phyloP scores from a whole-genome alignment of 768 basidiomycete genomes.

The Leucocoprinus birnbaumii region DNA sequence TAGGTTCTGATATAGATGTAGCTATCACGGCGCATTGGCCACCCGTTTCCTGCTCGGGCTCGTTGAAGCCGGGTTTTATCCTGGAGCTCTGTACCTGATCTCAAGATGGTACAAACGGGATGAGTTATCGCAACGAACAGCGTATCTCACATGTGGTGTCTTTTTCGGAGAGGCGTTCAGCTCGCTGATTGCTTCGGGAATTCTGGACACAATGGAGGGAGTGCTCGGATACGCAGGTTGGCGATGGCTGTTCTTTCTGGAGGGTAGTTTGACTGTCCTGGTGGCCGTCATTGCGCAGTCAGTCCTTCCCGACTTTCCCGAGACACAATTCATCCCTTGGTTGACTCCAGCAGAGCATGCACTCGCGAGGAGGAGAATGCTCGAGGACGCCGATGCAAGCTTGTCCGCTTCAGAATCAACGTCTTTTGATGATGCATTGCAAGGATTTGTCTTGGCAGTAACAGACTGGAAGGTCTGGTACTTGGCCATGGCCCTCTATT shows the following conservation, averaged over 20 bases:
- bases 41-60: constrained; percentile 79
- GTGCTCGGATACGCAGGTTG: constrained; percentile 67
- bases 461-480: constrained; percentile 76
- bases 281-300: constrained; percentile 51
- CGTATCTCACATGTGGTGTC: constrained; percentile 67
- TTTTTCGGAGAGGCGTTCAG: constrained; percentile 83
- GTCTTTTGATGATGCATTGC: background rate
- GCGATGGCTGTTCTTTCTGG: constrained; percentile 73
- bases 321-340: constrained; percentile 44
- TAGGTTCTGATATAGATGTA: constrained; percentile 17
- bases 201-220: constrained; percentile 70
- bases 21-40: constrained; percentile 61
- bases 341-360: constrained; percentile 53
- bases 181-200: constrained; percentile 71
- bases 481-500: constrained; percentile 32
- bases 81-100: constrained; percentile 61
- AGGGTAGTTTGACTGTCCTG: constrained; percentile 54
- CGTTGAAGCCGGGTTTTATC: constrained; percentile 67
- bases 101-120: constrained; percentile 72
- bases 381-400: constrained; percentile 41
- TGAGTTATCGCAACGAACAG: constrained; percentile 69
- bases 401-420: constrained; percentile 6
- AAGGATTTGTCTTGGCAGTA: constrained; percentile 57
- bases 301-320: constrained; percentile 74
- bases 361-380: constrained; percentile 58